These are phyloP conservation scores for Lepiota venenata DNA, from an alignment of 768 basidiomycete genomes.

Conservation along the genomic window DNA sequence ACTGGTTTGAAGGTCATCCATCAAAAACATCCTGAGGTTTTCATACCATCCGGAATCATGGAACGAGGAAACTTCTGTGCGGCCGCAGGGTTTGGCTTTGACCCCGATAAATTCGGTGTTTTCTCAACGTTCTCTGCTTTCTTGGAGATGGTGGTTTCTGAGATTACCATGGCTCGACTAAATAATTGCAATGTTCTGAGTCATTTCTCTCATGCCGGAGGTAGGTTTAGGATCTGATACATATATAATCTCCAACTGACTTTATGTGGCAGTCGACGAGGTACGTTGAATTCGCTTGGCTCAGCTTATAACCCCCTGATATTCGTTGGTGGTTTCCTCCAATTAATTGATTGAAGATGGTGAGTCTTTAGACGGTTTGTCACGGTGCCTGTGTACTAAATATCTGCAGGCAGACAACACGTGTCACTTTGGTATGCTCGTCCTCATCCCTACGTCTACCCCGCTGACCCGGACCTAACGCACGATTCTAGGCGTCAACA, in stretches of 20 bases:
- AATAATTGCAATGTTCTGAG: constrained; percentile 86
- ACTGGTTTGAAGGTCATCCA: constrained; percentile 88
- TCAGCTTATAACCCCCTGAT: not conserved
- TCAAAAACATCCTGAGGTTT: constrained; percentile 88
- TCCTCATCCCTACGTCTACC: not conserved
- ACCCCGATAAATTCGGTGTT: constrained; percentile 77
- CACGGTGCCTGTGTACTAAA: constrained; percentile 2
- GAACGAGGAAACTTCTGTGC: constrained; percentile 83
- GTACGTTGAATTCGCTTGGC: constrained; percentile 21
- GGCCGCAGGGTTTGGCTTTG: constrained; percentile 86
- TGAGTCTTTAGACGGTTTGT: constrained; percentile 12
- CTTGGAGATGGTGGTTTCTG: constrained; percentile 87
- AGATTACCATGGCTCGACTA: constrained; percentile 89
- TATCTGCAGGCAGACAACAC: constrained; percentile 42
- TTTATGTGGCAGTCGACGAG: constrained; percentile 53
- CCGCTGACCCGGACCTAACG: constrained; percentile 17
- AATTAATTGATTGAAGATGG: constrained; percentile 23
- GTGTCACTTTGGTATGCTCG: constrained; percentile 36
- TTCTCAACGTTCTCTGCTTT: constrained; percentile 92
- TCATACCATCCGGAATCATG: constrained; percentile 83
- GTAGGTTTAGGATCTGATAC: constrained; percentile 31
- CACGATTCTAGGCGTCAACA: constrained; percentile 76
- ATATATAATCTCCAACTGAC: not conserved
- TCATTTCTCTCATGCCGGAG: constrained; percentile 89
- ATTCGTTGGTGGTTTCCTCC: not conserved